Evolutionary conservation across 306 rosid genomes (phyloP), one percentile per base, ranked within the genome.

Genomic region (Citrullus amarus): DNA sequence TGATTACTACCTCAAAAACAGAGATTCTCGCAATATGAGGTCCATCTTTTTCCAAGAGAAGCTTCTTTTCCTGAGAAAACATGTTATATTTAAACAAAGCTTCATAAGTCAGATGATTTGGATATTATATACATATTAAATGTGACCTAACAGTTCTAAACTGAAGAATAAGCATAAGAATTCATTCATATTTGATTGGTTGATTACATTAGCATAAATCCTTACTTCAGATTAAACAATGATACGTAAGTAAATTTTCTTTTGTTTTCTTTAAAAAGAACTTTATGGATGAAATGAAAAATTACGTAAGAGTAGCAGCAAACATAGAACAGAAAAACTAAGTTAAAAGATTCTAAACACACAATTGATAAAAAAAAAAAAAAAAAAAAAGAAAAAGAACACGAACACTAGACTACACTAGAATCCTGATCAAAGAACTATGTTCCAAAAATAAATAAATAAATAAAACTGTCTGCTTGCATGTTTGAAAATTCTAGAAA

Each of bases 21-120:
- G 98, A 92, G 75, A 95, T 84, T 80, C 97, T 87, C 65, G 89
- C 96, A 84, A 91, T 71, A 86, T 81, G 96, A 82, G 98, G 89
- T 65, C 97, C 97, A 34, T 84, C 85, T 78, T 86, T 88, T 53
- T 95, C 97, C 89, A 95, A 81, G 69, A 92, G 90, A 87, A 95
- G 90, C 82, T 95, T 95, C 83, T 92, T 92, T 81, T 86, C 92
- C 97, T 95, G 95, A 22, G 67, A 78, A 79, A 67, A 79, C 76
- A 53, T 13, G 70, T 14, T 65, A n/a, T 28, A 48, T 56, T 59
- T 15, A 44, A 46, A 20, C 15, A 70, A 51, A 72, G 61, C 32
- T 43, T 3, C 77, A 72, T 28, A 50, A 28, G 25, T 72, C 18
- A 72, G 59, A 60, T 72, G 48, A 70, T 20, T 44, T 12, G 9